Base-by-base conservation (phyloP, 148 eudicot genomes). In the Limonium bicolor region DNA sequence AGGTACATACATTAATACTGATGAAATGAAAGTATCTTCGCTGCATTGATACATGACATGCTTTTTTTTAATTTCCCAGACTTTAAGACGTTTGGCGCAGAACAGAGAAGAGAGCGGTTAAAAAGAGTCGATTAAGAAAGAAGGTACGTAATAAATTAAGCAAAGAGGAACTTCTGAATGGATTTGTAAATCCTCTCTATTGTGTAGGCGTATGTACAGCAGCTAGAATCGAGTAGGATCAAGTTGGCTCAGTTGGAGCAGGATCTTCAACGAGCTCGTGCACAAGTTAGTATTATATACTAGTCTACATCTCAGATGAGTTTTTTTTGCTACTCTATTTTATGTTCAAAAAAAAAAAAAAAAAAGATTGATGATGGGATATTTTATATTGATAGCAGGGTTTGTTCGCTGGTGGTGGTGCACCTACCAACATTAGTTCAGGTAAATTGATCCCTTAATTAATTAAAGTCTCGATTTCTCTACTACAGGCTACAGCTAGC, bases 101-200 rank as follows among this genome's bases (percentile, higher is more conserved):
- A 88, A 88, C 75, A 67, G 97, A 67, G 97, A 88, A 80, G n/a
- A n/a, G n/a, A n/a, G 97, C 94, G 30, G 97, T 94, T 36, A 80
- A 60, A 35, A 88, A 88, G 62, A 83, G 97, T 68, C 76, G 97
- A 41, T 74, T 88, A 4, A 49, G 53, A 20, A 49, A 49, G 25
- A 49, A 49, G 53, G 53, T 49, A 35, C 10, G 8, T 2, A 14
- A 14, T 27, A 12, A 26, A 23, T 42, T 13, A 13, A 2, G 6
- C 4, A 10, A 6, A 8, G 15, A 7, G 16, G 26, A 4, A 1
- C 15, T 45, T 5, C 15, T 12, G 25, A 2, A 25, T 45, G 17
- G n/a, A n/a, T n/a, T n/a, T n/a, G n/a, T n/a, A n/a, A n/a, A n/a
- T n/a, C n/a, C 12, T 7, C 12, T 29, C 5, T 11, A 38, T 14